Evolutionary conservation across 768 basidiomycete species (phyloP).

Genomic region (Fistulinella prunicolor): DNA sequence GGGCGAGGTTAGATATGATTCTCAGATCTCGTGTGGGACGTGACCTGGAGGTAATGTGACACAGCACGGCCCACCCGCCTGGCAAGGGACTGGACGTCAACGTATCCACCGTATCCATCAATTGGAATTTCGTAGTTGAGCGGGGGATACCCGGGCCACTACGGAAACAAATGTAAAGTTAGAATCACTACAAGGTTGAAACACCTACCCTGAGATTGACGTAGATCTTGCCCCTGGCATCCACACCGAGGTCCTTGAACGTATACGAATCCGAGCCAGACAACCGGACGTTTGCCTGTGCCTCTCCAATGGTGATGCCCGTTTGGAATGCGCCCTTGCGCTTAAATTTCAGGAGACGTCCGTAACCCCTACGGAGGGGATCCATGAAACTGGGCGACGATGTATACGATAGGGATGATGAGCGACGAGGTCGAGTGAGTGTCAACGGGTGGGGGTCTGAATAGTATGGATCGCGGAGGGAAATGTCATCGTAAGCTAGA

Average conservation of each 20-base stretch:
- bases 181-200: neutral
- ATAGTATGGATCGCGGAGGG: conserved; percentile 51
- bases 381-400: conserved; percentile 38
- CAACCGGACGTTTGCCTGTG: conserved; percentile 59
- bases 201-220: conserved; percentile 58
- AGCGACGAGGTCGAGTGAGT: conserved; percentile 29
- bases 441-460: conserved; percentile 16
- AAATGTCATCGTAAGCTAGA: conserved; percentile 56
- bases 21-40: conserved; percentile 8
- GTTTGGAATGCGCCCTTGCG: conserved; percentile 63
- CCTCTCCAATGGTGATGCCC: conserved; percentile 67
- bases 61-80: conserved; percentile 68
- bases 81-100: conserved; percentile 64
- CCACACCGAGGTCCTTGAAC: conserved; percentile 63
- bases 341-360: conserved; percentile 66
- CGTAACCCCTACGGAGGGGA: conserved; percentile 47
- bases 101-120: conserved; percentile 61
- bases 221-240: conserved; percentile 54
- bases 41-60: conserved; percentile 72
- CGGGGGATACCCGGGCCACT: conserved; percentile 72
- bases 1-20: conserved; percentile 8
- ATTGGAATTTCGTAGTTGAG: conserved; percentile 75
- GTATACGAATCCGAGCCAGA: conserved; percentile 63
- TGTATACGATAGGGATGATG: conserved; percentile 40
- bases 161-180: neutral